A percentile compares a stretch with the other conserved stretches of the same genome.
These are phyloP conservation scores for Fusarium cicatricum DNA, from an alignment of 2,329 filamentous ascomycete species.

Conservation along the genomic window DNA sequence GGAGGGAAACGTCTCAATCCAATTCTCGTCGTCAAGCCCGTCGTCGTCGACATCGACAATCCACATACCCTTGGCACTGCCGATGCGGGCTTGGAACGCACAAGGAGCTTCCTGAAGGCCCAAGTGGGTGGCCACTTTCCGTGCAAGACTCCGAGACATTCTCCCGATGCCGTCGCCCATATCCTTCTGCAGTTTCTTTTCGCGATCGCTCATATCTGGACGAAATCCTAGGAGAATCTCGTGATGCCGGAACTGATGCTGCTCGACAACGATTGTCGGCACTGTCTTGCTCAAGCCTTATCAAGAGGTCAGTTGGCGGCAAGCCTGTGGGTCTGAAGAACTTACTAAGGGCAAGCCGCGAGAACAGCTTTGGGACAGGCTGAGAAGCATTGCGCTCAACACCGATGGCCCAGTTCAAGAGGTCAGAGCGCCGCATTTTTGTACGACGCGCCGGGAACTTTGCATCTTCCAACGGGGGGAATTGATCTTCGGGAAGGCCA, in stretches of 20 bases:
- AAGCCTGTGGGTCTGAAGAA: background rate
- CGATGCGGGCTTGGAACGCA: conserved; percentile 74
- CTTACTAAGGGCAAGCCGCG: conserved; percentile 63
- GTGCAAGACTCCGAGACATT: conserved; percentile 69
- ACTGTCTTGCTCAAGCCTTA: conserved; percentile 62
- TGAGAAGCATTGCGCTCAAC: conserved; percentile 55
- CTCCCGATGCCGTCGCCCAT: conserved; percentile 74
- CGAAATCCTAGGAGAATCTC: conserved; percentile 12
- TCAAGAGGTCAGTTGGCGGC: conserved; percentile 2
- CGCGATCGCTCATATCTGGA: conserved; percentile 70
- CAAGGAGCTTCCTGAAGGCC: conserved; percentile 64
- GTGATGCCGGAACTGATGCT: conserved; percentile 52
- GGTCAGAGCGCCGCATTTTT: conserved; percentile 48
- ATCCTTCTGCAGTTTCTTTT: conserved; percentile 44
- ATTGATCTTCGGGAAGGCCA: conserved; percentile 6
- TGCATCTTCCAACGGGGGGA: conserved; percentile 41
- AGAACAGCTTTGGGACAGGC: conserved; percentile 64
- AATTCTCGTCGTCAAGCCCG: conserved; percentile 54
- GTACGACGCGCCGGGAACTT: conserved; percentile 35
- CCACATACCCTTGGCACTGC: conserved; percentile 81
- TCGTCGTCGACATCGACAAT: conserved; percentile 62
- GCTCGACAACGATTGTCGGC: conserved; percentile 56
- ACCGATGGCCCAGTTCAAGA: conserved; percentile 64
- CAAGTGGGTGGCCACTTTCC: conserved; percentile 58
- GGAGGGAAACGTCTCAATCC: conserved; percentile 73